Evolutionary conservation across 2,329 filamentous ascomycete genomes (phyloP), one percentile per base, ranked within the genome.

Genomic region (Tolypocladium ovalisporum): DNA sequence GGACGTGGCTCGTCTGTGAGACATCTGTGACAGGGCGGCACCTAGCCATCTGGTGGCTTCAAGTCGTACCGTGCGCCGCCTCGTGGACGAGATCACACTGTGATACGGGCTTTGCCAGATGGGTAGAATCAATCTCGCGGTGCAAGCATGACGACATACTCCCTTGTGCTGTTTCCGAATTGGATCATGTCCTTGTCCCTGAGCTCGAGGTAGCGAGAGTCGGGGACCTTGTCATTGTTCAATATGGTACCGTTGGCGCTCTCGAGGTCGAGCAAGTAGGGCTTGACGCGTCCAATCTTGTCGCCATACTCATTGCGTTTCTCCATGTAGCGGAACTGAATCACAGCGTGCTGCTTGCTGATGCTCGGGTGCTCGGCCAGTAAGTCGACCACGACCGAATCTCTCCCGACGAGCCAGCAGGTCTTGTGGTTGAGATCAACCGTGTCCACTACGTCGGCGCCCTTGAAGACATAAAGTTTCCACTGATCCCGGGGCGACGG

Each of bases 381-480:
- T 58, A 96, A 77, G 69, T 99, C 94, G 2, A 89, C 90, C 4
- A 99, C 87, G 6, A 86, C 76, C 56, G 81, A 71, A 65, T 97
- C 92, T 52, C 92, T 81, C 0, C 94, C 94, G 10, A 97, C 76
- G 29, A 99, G 76, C 94, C 94, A 99, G 75, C 90, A 96, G 67
- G 87, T 95, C 59, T 90, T 85, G 57, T 79, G 74, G 58, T 82
- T 80, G 54, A 99, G 78, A 58, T 90, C 84, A 27, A 97, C 79
- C 1, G 90, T 95, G 67, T 96, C 90, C 37, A 96, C 71, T 3
- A 95, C 79, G 57, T 91, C 88, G 34, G 80, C 72, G 13, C 85
- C 89, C 68, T 96, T 96, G 81, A 99, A 99, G 27, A 97, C 82
- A 69, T 95, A 97, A 53, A 99, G 77, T 59, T 89, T 89, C 93